Evolutionary conservation across 352 stramenopile genomes (phyloP), one percentile per base, ranked within the genome.

Genomic region (Thraustochytrium sp.): DNA sequence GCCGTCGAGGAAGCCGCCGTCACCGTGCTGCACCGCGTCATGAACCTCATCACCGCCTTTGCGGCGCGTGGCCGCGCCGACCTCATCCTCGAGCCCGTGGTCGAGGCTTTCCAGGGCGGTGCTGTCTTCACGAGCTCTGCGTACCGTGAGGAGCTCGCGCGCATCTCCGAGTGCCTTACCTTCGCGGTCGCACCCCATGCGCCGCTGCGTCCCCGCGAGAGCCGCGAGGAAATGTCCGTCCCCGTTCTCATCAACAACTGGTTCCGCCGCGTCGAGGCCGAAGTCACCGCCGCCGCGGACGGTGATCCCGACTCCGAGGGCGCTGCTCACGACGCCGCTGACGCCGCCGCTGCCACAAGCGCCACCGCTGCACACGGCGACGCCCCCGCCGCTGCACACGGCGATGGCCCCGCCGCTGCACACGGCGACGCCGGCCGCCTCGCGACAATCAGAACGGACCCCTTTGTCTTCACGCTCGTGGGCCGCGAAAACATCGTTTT

Each of bases 11-110:
- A 61, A 16, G 76, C 38, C 59, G 49, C 31, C 34, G 40, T 34
- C 34, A 83, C 37, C 26, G n/a, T 76, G 38, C 34, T 84, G 37
- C 18, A 83, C 8, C 40, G 59, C 40, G 61, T 80, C 18, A 61
- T 83, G 16, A 61, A 56, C 44, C 34, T 42, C 36, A 85, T 84
- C 21, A 38, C 55, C 13, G 23, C n/a, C 49, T 29, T 84, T 16
- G 75, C 38, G 2, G 21, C 72, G 8, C 65, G 31, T 21, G 78
- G 84, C 40, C 65, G 75, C 9, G 63, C 40, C 21, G 76, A 85
- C 34, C 76, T 85, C 49, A 55, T 86, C 40, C 65, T 84, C 29
- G 76, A 86, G 40, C 53, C 53, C 37, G 61, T 53, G 8, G 26
- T 74, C 36, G 64, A 85, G 36, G 64, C 37, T n/a, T 34, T 73